Percentiles rank a stretch among this genome's conserved stretches.
Conservation (phyloP, 1,284 basidiomycete genomes). For the Sparassis latifolia region DNA sequence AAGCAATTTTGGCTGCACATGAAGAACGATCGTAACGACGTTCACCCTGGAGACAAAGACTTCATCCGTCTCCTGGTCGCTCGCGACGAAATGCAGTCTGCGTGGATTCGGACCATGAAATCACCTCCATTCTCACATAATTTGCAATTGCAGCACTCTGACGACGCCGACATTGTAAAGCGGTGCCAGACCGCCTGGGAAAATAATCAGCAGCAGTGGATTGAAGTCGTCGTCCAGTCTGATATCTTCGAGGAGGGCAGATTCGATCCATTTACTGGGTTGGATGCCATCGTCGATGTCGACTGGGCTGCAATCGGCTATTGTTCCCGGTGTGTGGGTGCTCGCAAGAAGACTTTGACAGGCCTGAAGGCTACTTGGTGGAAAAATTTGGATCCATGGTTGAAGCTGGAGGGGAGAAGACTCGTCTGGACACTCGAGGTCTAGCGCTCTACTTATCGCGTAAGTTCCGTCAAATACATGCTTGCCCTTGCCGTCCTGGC, state of each 20-base stretch:
- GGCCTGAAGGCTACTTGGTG: not conserved
- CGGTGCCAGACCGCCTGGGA: not conserved
- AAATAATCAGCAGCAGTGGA: not conserved
- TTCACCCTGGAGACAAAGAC: not conserved
- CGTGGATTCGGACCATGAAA: not conserved
- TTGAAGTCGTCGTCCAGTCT: not conserved
- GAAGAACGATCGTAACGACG: not conserved
- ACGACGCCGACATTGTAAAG: not conserved
- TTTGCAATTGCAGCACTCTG: not conserved
- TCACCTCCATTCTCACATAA: not conserved
- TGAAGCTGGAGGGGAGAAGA: not conserved
- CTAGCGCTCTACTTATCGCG: too few relatives aligned
- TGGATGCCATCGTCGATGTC: not conserved
- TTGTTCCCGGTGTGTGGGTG: not conserved
- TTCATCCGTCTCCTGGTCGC: not conserved
- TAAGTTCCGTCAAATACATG: too few relatives aligned
- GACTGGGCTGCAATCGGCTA: not conserved
- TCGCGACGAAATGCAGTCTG: not conserved
- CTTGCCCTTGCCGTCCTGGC: too few relatives aligned
- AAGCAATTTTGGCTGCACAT: not conserved
- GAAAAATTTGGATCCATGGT: not conserved
- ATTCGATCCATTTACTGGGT: not conserved
- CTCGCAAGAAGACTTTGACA: not conserved
- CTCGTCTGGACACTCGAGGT: too few relatives aligned
- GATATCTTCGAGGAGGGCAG: not conserved